These are phyloP conservation scores for Pythium biforme DNA, from an alignment of 352 stramenopile species.

Conservation along the genomic window DNA sequence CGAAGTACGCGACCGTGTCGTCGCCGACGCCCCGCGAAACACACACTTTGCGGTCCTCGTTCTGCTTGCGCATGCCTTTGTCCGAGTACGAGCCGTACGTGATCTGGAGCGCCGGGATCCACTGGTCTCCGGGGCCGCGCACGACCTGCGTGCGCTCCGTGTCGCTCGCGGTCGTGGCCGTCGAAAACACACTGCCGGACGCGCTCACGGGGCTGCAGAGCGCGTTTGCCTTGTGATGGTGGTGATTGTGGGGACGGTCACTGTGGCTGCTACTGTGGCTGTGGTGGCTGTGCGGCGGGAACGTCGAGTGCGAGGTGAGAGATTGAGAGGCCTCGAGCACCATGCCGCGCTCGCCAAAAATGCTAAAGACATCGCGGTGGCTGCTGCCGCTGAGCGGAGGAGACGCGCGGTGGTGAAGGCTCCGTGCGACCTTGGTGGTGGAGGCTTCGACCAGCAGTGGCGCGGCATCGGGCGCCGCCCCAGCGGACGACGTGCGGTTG, in stretches of 20 bases:
- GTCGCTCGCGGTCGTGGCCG: slow-evolving; percentile 69
- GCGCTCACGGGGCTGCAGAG: slow-evolving; percentile 43
- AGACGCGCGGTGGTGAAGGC: slow-evolving; percentile 49
- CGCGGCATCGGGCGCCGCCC: not conserved
- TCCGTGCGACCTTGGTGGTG: slow-evolving; percentile 19
- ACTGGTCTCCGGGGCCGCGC: slow-evolving; percentile 47
- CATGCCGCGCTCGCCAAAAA: slow-evolving; percentile 81
- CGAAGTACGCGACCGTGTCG: slow-evolving; percentile 76
- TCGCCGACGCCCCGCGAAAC: slow-evolving; percentile 46
- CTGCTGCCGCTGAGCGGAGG: slow-evolving; percentile 32
- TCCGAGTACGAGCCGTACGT: slow-evolving; percentile 75
- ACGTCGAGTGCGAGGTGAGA: slow-evolving; percentile 5
- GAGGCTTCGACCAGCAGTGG: slow-evolving; percentile 11
- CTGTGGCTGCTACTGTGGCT: not conserved
- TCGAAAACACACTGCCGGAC: slow-evolving; percentile 68
- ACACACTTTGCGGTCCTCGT: slow-evolving; percentile 73
- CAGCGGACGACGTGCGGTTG: slow-evolving; percentile 2
- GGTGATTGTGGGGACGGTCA: not conserved
- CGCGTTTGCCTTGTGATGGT: not conserved
- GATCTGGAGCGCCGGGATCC: slow-evolving; percentile 48
- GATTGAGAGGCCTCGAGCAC: slow-evolving; percentile 46
- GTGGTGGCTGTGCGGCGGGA: no score
- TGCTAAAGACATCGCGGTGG: slow-evolving; percentile 85
- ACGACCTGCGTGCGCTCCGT: slow-evolving; percentile 67
- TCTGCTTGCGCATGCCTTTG: slow-evolving; percentile 67